Evolutionary conservation across 2,329 filamentous ascomycete genomes (phyloP), one percentile per base, ranked within the genome.

Genomic region (Fusarium sarcochroum): DNA sequence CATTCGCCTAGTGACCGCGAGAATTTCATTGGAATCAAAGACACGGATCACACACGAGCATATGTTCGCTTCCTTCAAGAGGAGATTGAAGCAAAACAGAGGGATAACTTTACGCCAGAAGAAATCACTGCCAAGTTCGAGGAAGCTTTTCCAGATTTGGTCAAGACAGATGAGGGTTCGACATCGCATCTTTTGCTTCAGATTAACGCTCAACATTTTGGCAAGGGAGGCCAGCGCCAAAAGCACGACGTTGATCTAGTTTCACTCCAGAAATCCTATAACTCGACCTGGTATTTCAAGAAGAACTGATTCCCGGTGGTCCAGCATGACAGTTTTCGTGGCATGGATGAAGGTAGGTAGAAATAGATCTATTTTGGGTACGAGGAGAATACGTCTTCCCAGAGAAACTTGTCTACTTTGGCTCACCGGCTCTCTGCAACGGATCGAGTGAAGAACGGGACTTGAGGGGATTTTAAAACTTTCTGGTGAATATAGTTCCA

Each of bases 191-290:
- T 46, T n/a, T 32, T 46, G 15, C 23, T 46, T 5, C 44, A 46
- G n/a, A 46, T 46, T 8, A 46, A 46, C 18, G 23, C 44, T 46
- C 44, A 46, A 25, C 44, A 46, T 46, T 46, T 46, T 14, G 44
- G 44, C 15, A 46, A 18, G 13, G 44, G 44, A 20, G 44, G 44
- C 15, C 14, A n/a, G 44, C 25, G 17, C 18, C 44, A 46, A 14
- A 34, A 34, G 14, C 44, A 46, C 44, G 44, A 46, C 14, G 44
- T 46, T 30, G 44, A 46, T 49, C 15, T 49, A 9, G 30, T 37
- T 17, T 37, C 44, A 10, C 44, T 46, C n/a, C 44, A 46, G n/a
- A 46, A 30, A 21, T 9, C 15, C 4, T 32, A 30, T 18, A n/a
- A 20, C 25, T 46, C 25, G 17, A 18, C 10, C 17, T 46, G 44